Evolutionary conservation across 129 eudicot species (phyloP), one percentile per base, ranked within the genome.

Genomic region (Rutidosis leptorrhynchoides): DNA sequence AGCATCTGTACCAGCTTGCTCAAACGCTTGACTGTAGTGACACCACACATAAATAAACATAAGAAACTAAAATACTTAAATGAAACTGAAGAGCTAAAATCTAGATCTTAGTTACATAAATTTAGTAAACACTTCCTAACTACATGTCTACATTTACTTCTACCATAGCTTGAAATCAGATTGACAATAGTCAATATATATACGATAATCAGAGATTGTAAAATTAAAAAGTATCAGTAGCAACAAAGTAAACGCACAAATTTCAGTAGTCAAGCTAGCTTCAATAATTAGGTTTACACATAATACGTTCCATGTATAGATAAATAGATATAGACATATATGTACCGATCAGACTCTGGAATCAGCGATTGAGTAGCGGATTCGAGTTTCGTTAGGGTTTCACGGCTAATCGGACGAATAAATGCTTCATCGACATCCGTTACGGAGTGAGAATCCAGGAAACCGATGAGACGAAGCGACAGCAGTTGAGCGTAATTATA

Each of bases 311-410:
- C n/a, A n/a, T 51, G 28, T 32, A 53, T 22, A 69, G n/a, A n/a
- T n/a, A n/a, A n/a, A n/a, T n/a, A n/a, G 25, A 58, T 25, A 8
- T 56, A 2, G 24, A 43, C 27, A 45, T 7, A 64, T 14, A 25
- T n/a, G n/a, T 82, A 88, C 96, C 89, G 87, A 76, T 93, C 96
- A 56, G 96, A 89, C 11, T 65, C 70, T 6, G 96, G 81, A 72
- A 81, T 20, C 32, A 89, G 88, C 15, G 86, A 70, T 20, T 79
- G 81, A 25, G 81, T 80, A 76, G 95, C 91, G 17, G 79, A 48
- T 42, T 80, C 81, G 53, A 93, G 89, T 49, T 78, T 86, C 4
- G 95, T 76, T 19, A 77, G 54, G 21, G 93, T 96, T 69, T 93
- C 86, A 33, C 82, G 82, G 49, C 96, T 92, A 72, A 93, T 93